Evolutionary conservation across 139 green algal genomes (phyloP), one percentile per base, ranked within the genome.

Genomic region (Micractinium sp.): DNA sequence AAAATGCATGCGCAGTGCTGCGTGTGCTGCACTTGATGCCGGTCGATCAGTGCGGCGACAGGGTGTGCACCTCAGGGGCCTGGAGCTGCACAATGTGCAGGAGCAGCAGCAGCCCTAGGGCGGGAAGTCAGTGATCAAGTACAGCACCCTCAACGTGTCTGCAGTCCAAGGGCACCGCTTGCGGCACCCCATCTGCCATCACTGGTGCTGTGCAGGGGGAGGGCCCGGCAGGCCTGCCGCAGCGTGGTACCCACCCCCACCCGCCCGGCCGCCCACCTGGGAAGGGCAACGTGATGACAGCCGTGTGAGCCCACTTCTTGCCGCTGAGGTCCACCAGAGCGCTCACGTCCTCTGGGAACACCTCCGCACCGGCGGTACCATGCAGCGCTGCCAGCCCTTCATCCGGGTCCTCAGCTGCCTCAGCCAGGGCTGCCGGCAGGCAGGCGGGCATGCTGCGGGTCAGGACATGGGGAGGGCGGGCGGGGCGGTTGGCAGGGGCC

Each of bases 251-350:
- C 29, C 31, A 22, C 31, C 31, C 13, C 71, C 71, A 39, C 31
- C 31, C 3, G 15, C 31, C 29, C 71, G 16, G 31, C 71, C 71
- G 31, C 71, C 71, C 71, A 77, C 71, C 41, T 15, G 91, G 91
- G 79, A 90, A 89, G 12, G 93, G 92, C 85, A 96, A 86, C 53
- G 89, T 89, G 33, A 96, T 90, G 25, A 96, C 90, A 53, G 91
- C 94, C n/a, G 91, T 95, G 91, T 96, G 94, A n/a, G 93, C 63
- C 87, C 90, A 94, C 61, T 91, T 92, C 91, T 96, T 95, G 89
- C 94, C 94, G 41, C 82, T 86, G 53, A 95, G 67, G 85, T 96
- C 94, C 60, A 96, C 88, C 56, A 95, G 92, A 20, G 87, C 69
- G 18, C 36, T 31, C 71, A 88, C 71, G 3, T 82, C 85, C n/a